Evolutionary conservation across 2,329 filamentous ascomycete genomes (phyloP).

Genomic region (Colletotrichum sp.): DNA sequence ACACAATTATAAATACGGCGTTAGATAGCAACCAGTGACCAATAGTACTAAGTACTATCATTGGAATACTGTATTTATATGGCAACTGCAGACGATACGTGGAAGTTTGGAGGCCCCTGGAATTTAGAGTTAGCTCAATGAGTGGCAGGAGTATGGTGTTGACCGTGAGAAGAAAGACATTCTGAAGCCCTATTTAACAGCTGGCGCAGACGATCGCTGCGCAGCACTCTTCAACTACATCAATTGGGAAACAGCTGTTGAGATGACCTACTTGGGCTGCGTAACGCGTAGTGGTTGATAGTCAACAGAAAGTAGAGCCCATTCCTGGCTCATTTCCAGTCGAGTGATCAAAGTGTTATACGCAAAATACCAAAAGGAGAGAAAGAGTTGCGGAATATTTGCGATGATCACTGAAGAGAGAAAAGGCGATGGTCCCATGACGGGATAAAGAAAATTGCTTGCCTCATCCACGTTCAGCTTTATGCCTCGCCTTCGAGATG

Average conservation of each 20-base stretch:
- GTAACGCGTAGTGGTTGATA: background rate
- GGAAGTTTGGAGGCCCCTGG: background rate
- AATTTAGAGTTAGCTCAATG: background rate
- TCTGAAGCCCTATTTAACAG: no score
- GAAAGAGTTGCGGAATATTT: background rate
- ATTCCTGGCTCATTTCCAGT: background rate
- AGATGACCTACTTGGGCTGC: background rate
- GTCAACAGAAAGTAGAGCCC: background rate
- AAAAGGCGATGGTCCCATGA: background rate
- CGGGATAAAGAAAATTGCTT: background rate
- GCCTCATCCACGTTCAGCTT: background rate
- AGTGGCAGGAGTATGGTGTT: no score
- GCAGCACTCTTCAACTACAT: fast-evolving
- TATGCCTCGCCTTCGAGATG: background rate
- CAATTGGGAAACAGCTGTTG: background rate
- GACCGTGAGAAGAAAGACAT: fast-evolving
- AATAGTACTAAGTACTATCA: background rate
- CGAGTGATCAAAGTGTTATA: background rate
- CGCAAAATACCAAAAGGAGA: background rate
- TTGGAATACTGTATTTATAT: background rate
- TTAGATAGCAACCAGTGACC: background rate
- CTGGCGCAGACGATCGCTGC: no score
- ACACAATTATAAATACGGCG: background rate
- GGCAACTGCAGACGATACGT: background rate
- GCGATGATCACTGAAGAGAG: background rate